A percentile compares a stretch with the other conserved stretches of the same genome.
These are phyloP conservation scores for Coniochaeta ligniaria DNA, from an alignment of 2,329 filamentous ascomycete genomes.

Conservation along the genomic window DNA sequence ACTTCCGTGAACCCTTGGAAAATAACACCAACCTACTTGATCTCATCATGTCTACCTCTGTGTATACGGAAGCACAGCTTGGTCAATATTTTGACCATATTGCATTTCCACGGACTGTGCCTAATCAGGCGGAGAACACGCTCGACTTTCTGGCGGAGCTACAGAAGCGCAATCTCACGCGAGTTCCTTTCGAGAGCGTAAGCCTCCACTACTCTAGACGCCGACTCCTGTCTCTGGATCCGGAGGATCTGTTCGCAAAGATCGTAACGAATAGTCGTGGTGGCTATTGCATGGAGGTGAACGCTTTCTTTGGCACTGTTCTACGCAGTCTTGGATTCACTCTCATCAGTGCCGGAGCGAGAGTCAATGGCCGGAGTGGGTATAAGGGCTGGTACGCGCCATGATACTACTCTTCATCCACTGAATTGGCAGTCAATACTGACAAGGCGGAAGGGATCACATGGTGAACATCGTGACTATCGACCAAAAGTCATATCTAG, in stretches of 20 bases:
- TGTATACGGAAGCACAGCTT: conserved; percentile 20
- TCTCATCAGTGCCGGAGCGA: conserved; percentile 42
- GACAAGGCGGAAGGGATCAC: conserved; percentile 36
- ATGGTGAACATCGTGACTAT: conserved; percentile 54
- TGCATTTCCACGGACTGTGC: conserved; percentile 11
- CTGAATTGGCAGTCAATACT: neutral
- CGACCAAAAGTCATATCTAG: conserved; percentile 34
- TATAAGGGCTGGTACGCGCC: conserved; percentile 19
- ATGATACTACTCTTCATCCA: neutral
- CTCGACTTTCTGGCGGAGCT: conserved; percentile 23
- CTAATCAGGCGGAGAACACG: conserved; percentile 12
- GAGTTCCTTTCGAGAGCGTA: conserved; percentile 48
- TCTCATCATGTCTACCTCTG: neutral
- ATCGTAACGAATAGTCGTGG: conserved; percentile 36
- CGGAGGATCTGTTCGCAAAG: conserved; percentile 19
- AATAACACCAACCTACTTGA: too few relatives aligned
- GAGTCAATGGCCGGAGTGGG: conserved; percentile 19
- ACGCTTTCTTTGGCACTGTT: conserved; percentile 36
- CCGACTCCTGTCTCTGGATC: conserved; percentile 20
- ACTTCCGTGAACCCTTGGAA: too few relatives aligned
- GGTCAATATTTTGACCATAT: conserved; percentile 21
- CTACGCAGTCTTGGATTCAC: conserved; percentile 40
- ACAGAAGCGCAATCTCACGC: conserved; percentile 33
- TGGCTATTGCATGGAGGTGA: conserved; percentile 47
- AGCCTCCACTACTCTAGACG: conserved; percentile 37